Base-by-base conservation (phyloP, 1,284 basidiomycete genomes). In the Puccinia coronata region DNA sequence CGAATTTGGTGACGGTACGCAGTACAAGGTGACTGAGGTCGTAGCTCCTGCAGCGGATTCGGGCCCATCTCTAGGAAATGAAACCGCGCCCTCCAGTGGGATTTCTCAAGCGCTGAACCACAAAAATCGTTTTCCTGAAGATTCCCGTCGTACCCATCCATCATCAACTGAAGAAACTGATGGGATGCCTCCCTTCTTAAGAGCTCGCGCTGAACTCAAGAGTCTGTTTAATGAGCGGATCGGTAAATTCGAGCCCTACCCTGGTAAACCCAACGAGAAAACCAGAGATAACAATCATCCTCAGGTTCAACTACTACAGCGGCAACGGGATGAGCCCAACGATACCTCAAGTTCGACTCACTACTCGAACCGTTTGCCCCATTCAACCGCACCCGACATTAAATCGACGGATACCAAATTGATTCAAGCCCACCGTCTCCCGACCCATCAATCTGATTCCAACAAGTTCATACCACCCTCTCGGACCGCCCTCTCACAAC, bases 1-100 rank as follows among this genome's bases (percentile, higher is more conserved):
- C 84, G 94, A 97, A 86, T 97, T 97, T 85, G 94, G 91, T 6
- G 95, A 97, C 85, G 94, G 94, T 8, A 90, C 91, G 67, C 92
- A 93, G 85, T 95, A 95, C 87, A 93, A 91, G 83, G 89, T 95
- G 82, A 90, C 85, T 70, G 83, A 91, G 63, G 83, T 83, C 34
- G 79, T 78, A 18, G 16, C 79, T 31, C 57, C 79, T 63, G 25
- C 69, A 34, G 51, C 12, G 8, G 79, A 80, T 61, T 20, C 69
- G 11, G 43, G 18, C n/a, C 23, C 67, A 47, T 31, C 49, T 16
- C 5, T 34, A 8, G n/a, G 23, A 6, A 43, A 49, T 18, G 69
- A 59, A 11, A 72, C 47, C 39, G 47, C n/a, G 11, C 69, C 51
- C 1, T 59, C 78, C 2, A 49, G 34, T 36, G 25, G 55, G 23